Evolutionary conservation across 2,329 filamentous ascomycete species (phyloP).

Genomic region (Monosporascus sp.): DNA sequence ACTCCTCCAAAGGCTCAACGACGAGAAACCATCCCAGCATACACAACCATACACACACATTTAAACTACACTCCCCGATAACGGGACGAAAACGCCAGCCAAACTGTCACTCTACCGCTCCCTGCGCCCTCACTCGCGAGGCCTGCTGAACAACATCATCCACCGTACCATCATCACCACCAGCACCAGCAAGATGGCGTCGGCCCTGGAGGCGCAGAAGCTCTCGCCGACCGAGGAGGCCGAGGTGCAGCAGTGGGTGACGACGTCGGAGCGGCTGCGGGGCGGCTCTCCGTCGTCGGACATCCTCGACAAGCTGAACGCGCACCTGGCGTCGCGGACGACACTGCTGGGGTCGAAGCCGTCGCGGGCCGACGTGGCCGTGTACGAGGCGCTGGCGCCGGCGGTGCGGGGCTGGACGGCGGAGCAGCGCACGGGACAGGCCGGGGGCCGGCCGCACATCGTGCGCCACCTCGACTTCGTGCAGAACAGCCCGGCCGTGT

Average conservation of each 20-base stretch:
- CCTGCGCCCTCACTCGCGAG: conserved; percentile 25
- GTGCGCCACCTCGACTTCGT: conserved; percentile 91
- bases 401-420: conserved; percentile 72
- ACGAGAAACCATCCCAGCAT: neutral
- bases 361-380: conserved; percentile 76
- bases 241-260: conserved; percentile 86
- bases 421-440: conserved; percentile 82
- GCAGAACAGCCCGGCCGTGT: conserved; percentile 72
- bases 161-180: conserved; percentile 42
- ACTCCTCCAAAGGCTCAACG: neutral
- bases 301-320: conserved; percentile 75
- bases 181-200: conserved; percentile 32
- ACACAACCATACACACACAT: neutral
- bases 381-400: conserved; percentile 74
- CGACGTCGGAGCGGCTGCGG: conserved; percentile 66
- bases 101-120: conserved; percentile 35
- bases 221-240: conserved; percentile 77
- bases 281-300: conserved; percentile 31
- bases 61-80: conserved; percentile 1
- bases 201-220: conserved; percentile 58
- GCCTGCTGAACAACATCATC: conserved; percentile 28
- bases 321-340: conserved; percentile 80
- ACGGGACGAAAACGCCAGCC: conserved; percentile 6
- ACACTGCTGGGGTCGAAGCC: conserved; percentile 87
- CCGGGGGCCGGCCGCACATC: conserved; percentile 83